phyloP scores from a whole-genome alignment of 257 asterid genomes.

The Solanum ossicruentum region DNA sequence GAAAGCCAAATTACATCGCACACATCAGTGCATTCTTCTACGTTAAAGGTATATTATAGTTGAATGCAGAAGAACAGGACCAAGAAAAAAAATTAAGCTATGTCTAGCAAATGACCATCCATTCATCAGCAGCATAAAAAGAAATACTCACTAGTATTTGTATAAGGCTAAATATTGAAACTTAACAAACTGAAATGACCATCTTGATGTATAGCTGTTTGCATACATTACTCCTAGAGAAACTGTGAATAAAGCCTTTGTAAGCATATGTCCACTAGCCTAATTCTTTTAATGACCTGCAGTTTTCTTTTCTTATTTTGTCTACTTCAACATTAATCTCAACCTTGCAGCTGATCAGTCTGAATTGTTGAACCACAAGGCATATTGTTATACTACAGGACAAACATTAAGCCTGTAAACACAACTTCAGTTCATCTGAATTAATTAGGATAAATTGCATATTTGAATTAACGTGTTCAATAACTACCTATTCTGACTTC shows the following conservation, averaged over 20 bases:
- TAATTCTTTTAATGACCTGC: background rate
- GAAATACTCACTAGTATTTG: background rate
- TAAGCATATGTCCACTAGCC: background rate
- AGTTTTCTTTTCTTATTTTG: background rate
- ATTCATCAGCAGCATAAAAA: background rate
- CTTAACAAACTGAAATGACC: background rate
- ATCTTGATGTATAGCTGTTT: background rate
- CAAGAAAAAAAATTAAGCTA: background rate
- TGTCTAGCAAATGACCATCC: background rate
- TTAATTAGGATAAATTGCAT: background rate
- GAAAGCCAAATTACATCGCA: too few relatives aligned
- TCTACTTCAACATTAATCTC: background rate
- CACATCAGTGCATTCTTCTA: background rate
- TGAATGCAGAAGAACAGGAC: background rate
- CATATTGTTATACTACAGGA: background rate
- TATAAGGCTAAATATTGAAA: background rate
- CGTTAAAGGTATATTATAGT: background rate
- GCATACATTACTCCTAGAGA: background rate
- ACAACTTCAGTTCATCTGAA: background rate
- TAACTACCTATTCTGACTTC: too few relatives aligned
- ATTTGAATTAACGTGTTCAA: too few relatives aligned
- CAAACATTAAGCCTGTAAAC: background rate
- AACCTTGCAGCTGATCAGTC: background rate
- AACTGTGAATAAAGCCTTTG: background rate
- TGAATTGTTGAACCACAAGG: background rate